Percentiles rank a stretch among this genome's conserved stretches.
Conservation (phyloP, 148 eudicot genomes). For the Silene conica region DNA sequence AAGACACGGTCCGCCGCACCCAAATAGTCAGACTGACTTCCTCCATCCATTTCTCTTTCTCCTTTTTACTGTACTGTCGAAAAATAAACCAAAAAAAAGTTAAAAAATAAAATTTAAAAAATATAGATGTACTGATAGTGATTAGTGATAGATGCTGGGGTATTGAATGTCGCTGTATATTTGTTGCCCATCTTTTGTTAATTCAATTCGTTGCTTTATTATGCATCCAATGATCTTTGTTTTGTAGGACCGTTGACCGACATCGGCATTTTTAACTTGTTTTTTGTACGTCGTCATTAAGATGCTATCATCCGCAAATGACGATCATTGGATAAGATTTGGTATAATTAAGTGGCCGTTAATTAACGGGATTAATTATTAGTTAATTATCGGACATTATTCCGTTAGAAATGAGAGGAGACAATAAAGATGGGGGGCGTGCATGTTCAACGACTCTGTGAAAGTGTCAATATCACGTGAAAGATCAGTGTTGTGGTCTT, state of each 20-base stretch:
- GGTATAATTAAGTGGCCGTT: background rate
- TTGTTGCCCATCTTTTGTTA: slow-evolving; percentile 16
- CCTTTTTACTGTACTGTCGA: slow-evolving; percentile 4
- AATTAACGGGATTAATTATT: background rate
- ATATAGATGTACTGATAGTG: slow-evolving; percentile 21
- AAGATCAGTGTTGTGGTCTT: background rate
- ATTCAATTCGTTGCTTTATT: slow-evolving; percentile 24
- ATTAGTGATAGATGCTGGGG: slow-evolving; percentile 4
- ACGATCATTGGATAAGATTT: slow-evolving; percentile 6
- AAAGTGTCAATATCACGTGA: slow-evolving; percentile 1
- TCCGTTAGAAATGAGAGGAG: slow-evolving; percentile 1
- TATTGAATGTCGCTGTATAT: slow-evolving; percentile 26
- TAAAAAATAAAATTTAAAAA: background rate
- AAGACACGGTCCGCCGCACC: slow-evolving; percentile 39
- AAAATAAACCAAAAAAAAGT: background rate
- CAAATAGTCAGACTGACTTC: slow-evolving; percentile 10
- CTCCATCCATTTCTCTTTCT: background rate
- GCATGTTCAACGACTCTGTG: background rate
- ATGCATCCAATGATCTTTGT: slow-evolving; percentile 2
- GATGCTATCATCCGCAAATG: background rate
- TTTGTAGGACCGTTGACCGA: slow-evolving; percentile 1
- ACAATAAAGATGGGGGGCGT: background rate
- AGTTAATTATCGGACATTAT: background rate
- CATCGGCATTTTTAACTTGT: background rate
- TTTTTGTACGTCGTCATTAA: background rate